Percentiles rank a stretch among this genome's conserved stretches.
Evolutionary conservation across 495 filamentous ascomycete species (phyloP).

Genomic region (Hypoxylon rickii): DNA sequence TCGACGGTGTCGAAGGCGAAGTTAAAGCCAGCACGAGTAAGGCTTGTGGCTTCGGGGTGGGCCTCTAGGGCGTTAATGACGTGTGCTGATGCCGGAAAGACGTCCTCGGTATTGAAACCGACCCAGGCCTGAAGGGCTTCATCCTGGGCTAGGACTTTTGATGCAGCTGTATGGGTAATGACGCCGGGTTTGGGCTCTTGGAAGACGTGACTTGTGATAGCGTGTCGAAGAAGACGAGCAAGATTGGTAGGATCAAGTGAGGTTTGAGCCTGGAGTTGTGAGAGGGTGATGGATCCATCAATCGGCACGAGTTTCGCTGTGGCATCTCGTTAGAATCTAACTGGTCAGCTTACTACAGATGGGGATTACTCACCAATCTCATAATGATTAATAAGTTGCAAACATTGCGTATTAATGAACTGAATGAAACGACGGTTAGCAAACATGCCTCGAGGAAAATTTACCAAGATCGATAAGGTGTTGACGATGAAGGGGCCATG

Average conservation of each 20-base stretch:
- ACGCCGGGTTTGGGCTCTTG: conserved; percentile 52
- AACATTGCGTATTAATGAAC: conserved; percentile 46
- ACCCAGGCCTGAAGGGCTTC: conserved; percentile 52
- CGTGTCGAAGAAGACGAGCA: conserved; percentile 57
- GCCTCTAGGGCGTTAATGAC: conserved; percentile 44
- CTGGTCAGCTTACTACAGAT: background rate
- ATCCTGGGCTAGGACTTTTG: conserved; percentile 50
- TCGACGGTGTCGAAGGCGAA: conserved; percentile 52
- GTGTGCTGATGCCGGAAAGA: conserved; percentile 51
- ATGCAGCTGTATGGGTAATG: conserved; percentile 59
- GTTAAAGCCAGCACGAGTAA: conserved; percentile 53
- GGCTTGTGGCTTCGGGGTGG: conserved; percentile 47
- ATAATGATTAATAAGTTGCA: conserved; percentile 47
- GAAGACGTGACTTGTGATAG: conserved; percentile 63
- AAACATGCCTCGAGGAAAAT: background rate
- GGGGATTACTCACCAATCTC: conserved; percentile 38
- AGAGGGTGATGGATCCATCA: conserved; percentile 47
- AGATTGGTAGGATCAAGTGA: conserved; percentile 51
- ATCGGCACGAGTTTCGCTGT: conserved; percentile 47
- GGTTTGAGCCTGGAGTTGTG: conserved; percentile 47
- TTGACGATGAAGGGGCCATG: background rate
- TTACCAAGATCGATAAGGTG: background rate
- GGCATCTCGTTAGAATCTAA: conserved; percentile 7
- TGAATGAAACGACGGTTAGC: conserved; percentile 19
- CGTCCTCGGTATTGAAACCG: conserved; percentile 56